Evolutionary conservation across 2,329 filamentous ascomycete genomes (phyloP), one percentile per base, ranked within the genome.

Genomic region (Coniochaeta sp.): DNA sequence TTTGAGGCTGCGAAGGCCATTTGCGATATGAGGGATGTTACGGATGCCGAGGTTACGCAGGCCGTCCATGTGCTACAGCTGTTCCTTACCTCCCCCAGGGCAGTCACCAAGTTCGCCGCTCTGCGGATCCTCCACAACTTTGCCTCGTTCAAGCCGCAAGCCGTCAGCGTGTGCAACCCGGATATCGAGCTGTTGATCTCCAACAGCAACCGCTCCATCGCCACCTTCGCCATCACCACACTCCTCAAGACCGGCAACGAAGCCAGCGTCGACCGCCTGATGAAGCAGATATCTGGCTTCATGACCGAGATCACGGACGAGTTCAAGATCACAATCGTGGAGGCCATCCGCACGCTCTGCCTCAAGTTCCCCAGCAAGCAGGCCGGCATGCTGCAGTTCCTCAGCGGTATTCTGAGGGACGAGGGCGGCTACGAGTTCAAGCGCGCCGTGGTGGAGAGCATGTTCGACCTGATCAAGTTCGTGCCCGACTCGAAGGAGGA

Each of bases 301-400:
- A 97, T 99, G 94, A 89, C 91, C 4, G 94, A 97, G 71, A 97
- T 97, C 59, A 96, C 92, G 6, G 94, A 99, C 65, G 94, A 99
- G 70, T 99, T 99, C 79, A 99, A 97, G 78, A 96, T 99, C 60
- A 99, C 94, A 14, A 96, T 99, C 63, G 92, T 99, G 40, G 94
- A 99, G 70, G 94, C 94, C 38, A 96, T 99, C 65, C 87, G 94
- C 55, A 97, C 94, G 3, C 75, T 99, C 35, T 97, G 92, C 68
- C 77, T 99, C 61, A 99, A 99, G 73, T 99, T 99, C 74, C 94
- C 94, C 30, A 91, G 83, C 74, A 99, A 99, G 75, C 94, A 99
- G 72, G 92, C 92, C 46, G 91, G 91, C 56, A 97, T 99, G 91
- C 84, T 99, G 50, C 84, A 89, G 49, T 99, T 99, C 82, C 81